Evolutionary conservation across 441 rosid species (phyloP).

Genomic region (Geranium incanum): DNA sequence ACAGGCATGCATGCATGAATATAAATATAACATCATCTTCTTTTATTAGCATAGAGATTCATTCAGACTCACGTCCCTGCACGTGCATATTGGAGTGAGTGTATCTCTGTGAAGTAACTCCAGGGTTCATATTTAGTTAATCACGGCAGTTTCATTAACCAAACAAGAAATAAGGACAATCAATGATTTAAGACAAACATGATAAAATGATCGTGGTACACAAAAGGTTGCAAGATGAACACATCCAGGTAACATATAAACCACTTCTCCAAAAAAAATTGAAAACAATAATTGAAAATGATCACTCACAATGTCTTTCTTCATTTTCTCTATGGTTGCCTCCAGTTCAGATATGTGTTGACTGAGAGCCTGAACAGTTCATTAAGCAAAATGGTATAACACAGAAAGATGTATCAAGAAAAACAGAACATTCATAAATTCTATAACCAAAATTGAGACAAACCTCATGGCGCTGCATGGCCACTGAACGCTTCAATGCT

Average conservation of each 20-base stretch:
- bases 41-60: too few species aligned
- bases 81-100: background rate
- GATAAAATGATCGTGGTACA: background rate
- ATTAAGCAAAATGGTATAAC: slow-evolving; percentile 11
- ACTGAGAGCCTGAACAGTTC: slow-evolving; percentile 67
- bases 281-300: slow-evolving; percentile 5
- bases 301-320: slow-evolving; percentile 63
- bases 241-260: background rate
- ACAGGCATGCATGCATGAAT: too few species aligned
- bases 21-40: too few species aligned
- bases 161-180: background rate
- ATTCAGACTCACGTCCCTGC: too few species aligned
- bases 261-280: background rate
- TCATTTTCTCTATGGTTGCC: slow-evolving; percentile 64
- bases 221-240: background rate
- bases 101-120: background rate
- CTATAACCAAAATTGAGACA: slow-evolving; percentile 11
- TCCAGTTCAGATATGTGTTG: slow-evolving; percentile 87
- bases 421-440: slow-evolving; percentile 15
- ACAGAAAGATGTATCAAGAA: slow-evolving; percentile 9
- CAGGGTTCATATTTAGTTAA: background rate
- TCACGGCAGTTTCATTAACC: background rate
- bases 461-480: slow-evolving; percentile 97
- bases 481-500: slow-evolving; percentile 83
- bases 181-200: background rate